Percentiles rank a stretch among this genome's conserved stretches.
phyloP scores from a whole-genome alignment of 2,329 filamentous ascomycete species.

The Neonectria neomacrospora region DNA sequence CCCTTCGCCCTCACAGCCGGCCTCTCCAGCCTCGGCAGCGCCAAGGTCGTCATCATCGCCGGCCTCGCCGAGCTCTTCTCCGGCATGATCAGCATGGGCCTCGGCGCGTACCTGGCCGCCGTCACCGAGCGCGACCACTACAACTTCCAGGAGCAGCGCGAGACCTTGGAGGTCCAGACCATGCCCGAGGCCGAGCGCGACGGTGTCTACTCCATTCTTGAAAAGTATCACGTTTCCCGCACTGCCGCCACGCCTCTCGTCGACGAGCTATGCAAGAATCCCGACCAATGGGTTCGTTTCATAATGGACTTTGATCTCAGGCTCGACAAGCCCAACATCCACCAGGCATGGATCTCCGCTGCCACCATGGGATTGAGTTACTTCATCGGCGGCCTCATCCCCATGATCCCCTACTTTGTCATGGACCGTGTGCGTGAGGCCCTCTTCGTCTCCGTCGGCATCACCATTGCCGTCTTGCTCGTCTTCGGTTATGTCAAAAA shows the following conservation, averaged over 20 bases:
- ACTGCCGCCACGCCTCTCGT: slow-evolving; percentile 58
- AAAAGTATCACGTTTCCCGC: slow-evolving; percentile 60
- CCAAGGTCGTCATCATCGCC: slow-evolving; percentile 74
- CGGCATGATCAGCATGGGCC: slow-evolving; percentile 81
- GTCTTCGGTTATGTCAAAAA: slow-evolving; percentile 75
- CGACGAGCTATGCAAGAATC: slow-evolving; percentile 59
- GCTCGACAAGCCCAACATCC: slow-evolving; percentile 57
- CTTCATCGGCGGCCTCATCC: slow-evolving; percentile 76
- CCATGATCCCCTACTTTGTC: slow-evolving; percentile 76
- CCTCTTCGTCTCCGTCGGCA: slow-evolving; percentile 67
- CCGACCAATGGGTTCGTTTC: slow-evolving; percentile 64
- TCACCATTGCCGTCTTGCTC: slow-evolving; percentile 71
- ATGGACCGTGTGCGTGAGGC: slow-evolving; percentile 57
- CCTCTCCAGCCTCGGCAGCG: slow-evolving; percentile 72
- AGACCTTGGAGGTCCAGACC: slow-evolving; percentile 55
- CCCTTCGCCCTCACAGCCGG: slow-evolving; percentile 83
- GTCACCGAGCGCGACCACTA: slow-evolving; percentile 65
- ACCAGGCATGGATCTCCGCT: slow-evolving; percentile 65
- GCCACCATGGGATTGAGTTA: slow-evolving; percentile 75
- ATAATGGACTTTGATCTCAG: slow-evolving; percentile 69
- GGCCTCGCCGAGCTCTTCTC: slow-evolving; percentile 80
- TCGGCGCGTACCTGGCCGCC: slow-evolving; percentile 78
- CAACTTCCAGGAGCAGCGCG: slow-evolving; percentile 59
- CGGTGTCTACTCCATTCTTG: slow-evolving; percentile 62
- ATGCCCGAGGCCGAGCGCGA: slow-evolving; percentile 58